Base-by-base conservation (phyloP, 108 stramenopile genomes). In the Skeletonema potamos region DNA sequence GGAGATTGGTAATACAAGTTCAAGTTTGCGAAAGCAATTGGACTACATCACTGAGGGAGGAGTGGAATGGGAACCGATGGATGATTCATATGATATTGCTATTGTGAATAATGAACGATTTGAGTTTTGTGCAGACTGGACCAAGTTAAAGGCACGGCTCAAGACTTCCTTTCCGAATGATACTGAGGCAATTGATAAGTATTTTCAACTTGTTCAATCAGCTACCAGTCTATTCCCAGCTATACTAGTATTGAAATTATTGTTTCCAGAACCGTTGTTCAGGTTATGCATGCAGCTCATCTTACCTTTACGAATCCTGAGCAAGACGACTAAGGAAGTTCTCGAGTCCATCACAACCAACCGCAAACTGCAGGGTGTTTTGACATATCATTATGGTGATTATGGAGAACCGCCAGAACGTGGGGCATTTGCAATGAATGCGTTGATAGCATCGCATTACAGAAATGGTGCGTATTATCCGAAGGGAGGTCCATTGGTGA, bases 31-130 rank as follows among this genome's bases (percentile, higher is more conserved):
- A 27, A 82, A 48, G 39, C 66, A 58, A 28, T 59, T 77, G 37
- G 79, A 61, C 64, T 74, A 57, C 48, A 41, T 78, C 26, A 72
- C 57, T 17, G 83, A 84, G 43, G 77, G 51, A 17, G 41, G 61
- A 56, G 58, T 79, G 22, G 73, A 81, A 66, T 84, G 83, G 62
- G 75, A 72, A 29, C 32, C 27, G 33, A 77, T 86, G 72, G 79
- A 81, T 59, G 39, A 84, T 33, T 66, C 33, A 7, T 80, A 75
- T 51, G 71, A 80, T 67, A 41, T 73, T 0, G 78, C 78, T 1
- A 74, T 79, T 48, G 15, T 59, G 8, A 36, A 51, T 11, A 37
- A 66, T 6, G 77, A 77, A 32, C 26, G 28, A 18, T 74, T 62
- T 33, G 41, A 61, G 26, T 33, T 78, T 44, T 46, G 62, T 29